Conservation (phyloP, 1,139 yeast genomes). For the Candida sanyaensis region DNA sequence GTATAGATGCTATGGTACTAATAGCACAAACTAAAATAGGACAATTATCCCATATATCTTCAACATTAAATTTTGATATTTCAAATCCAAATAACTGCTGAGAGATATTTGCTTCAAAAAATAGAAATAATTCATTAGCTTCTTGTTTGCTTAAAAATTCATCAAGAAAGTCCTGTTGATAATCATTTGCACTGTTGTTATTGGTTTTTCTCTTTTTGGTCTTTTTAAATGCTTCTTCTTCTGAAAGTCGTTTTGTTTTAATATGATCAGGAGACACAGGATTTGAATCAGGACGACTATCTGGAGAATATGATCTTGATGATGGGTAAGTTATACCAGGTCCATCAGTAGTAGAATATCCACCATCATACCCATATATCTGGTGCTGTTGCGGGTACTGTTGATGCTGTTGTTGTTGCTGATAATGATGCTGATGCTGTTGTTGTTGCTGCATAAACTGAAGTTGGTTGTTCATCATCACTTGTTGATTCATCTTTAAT, state of each 20-base stretch:
- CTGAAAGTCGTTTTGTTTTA: background rate
- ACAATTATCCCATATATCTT: conserved; percentile 54
- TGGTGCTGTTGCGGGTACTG: too few species aligned
- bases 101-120: conserved; percentile 57
- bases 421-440: conserved; percentile 12
- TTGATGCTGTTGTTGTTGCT: conserved; percentile 11
- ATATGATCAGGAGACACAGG: background rate
- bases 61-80: conserved; percentile 51
- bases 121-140: conserved; percentile 52
- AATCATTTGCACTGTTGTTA: background rate
- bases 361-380: background rate
- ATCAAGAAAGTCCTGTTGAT: conserved; percentile 37
- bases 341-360: conserved; percentile 2
- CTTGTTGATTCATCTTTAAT: conserved; percentile 33
- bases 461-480: conserved; percentile 23
- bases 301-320: background rate
- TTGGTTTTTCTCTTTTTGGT: conserved; percentile 9
- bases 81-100: conserved; percentile 71
- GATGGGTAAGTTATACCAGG: conserved; percentile 5
- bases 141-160: conserved; percentile 38
- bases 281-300: background rate
- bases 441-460: conserved; percentile 8
- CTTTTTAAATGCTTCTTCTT: background rate
- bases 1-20: conserved; percentile 64
- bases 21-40: conserved; percentile 64